Evolutionary conservation across 169 alveolate genomes (phyloP), one percentile per base, ranked within the genome.

Genomic region (Cryptosporidium ubiquitum): DNA sequence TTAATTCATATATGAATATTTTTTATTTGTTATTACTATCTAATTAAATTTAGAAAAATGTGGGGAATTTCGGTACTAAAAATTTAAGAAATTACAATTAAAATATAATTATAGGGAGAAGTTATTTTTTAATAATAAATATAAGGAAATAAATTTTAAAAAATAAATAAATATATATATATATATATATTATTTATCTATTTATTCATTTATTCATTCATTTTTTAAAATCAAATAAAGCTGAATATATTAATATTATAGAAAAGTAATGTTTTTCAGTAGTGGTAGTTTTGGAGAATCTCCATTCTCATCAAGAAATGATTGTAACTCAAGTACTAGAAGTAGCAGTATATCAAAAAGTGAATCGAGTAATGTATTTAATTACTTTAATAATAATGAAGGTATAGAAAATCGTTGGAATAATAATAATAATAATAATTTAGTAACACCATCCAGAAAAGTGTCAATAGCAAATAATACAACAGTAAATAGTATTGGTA

Each of bases 231-330:
- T n/a, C n/a, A n/a, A n/a, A 42, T 12, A 42, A 12, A 12, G 52
- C 5, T 5, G 52, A 42, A 12, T 42, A 12, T 12, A 12, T 20
- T 9, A 18, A 10, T 18, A 18, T 18, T 69, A 58, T 14, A 58
- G 31, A 6, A 49, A 35, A n/a, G n/a, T 6, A 37, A 79, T 79
- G 89, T 79, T 79, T 79, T 79, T 79, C 37, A 79, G 68, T 58
- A 79, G 66, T 79, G 60, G 74, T 12, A 42, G 68, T 29, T 79
- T 79, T 79, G 89, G 89, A 18, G 89, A 79, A 61, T 79, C 89
- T 23, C 89, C 89, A 6, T 79, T 79, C 39, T 79, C 89, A 16
- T 23, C 85, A n/a, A 79, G 61, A 69, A 79, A 79, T 60, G 75
- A 64, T 5, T 44, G 66, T 37, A 79, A 61, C 40, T 79, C 73